phyloP scores from a whole-genome alignment of 306 rosid genomes.

The Quercus cerris region DNA sequence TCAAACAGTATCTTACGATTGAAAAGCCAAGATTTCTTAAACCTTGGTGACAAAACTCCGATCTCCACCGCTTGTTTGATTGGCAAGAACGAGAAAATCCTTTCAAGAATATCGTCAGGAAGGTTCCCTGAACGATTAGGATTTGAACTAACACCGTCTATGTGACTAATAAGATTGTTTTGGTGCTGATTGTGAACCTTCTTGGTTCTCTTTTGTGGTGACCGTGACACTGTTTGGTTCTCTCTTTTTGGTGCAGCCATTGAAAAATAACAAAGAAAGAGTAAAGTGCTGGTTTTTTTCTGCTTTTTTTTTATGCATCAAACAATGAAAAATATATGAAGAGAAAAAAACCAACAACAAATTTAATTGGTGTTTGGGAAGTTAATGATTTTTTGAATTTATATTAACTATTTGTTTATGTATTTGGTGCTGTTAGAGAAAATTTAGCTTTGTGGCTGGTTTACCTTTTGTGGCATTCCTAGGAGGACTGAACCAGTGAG shows the following conservation, averaged over 20 bases:
- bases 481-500: background rate
- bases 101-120: conserved; percentile 8
- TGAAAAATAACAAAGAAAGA: background rate
- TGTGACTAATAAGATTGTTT: background rate
- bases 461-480: conserved; percentile 1
- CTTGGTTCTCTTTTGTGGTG: conserved; percentile 1
- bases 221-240: background rate
- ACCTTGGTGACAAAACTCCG: background rate
- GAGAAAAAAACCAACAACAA: background rate
- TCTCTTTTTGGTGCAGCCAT: conserved; percentile 3
- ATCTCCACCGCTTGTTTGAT: background rate
- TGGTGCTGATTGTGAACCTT: background rate
- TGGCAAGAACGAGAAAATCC: conserved; percentile 29
- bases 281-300: background rate
- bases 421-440: background rate
- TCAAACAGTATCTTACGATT: conserved; percentile 22
- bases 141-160: no score
- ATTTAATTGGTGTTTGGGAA: background rate
- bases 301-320: no score
- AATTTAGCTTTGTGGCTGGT: background rate
- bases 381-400: background rate
- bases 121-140: background rate
- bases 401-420: background rate
- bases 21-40: background rate
- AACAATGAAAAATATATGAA: background rate